Evolutionary conservation across 2,329 filamentous ascomycete genomes (phyloP).

Genomic region (Epicoccum nigrum): DNA sequence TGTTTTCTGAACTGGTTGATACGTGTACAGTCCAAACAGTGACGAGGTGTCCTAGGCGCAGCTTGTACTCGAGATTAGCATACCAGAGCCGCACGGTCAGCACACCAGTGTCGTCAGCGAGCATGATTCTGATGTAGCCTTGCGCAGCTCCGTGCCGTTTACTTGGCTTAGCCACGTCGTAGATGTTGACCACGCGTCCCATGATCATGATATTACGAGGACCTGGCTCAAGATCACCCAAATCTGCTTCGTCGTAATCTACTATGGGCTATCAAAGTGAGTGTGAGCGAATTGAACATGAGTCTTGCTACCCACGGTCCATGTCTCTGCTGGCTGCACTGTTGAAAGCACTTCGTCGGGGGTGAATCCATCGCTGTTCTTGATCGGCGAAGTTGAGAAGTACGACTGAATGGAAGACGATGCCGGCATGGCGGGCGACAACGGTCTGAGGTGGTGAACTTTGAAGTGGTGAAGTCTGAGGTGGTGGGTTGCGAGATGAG

Average conservation of each 20-base stretch:
- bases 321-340: constrained; percentile 41
- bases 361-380: constrained; percentile 61
- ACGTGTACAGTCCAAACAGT: constrained; percentile 65
- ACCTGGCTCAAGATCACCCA: constrained; percentile 58
- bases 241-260: constrained; percentile 56
- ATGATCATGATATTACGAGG: constrained; percentile 58
- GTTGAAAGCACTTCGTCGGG: constrained; percentile 52
- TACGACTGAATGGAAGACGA: constrained; percentile 53
- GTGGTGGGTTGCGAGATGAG: neutral
- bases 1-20: constrained; percentile 53
- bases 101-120: constrained; percentile 63
- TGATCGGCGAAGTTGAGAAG: constrained; percentile 41
- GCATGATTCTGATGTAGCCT: constrained; percentile 59
- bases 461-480: neutral
- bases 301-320: constrained; percentile 17
- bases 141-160: constrained; percentile 54
- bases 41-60: constrained; percentile 61
- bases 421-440: constrained; percentile 38
- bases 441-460: neutral
- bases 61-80: constrained; percentile 47
- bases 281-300: neutral
- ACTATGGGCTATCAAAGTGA: constrained; percentile 51
- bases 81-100: constrained; percentile 64
- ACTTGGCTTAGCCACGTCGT: constrained; percentile 51
- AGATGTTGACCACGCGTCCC: constrained; percentile 64